Percentiles rank a stretch among this genome's conserved stretches.
phyloP scores from a whole-genome alignment of 2,329 filamentous ascomycete genomes.

The Fonsecaea multimorphosa region DNA sequence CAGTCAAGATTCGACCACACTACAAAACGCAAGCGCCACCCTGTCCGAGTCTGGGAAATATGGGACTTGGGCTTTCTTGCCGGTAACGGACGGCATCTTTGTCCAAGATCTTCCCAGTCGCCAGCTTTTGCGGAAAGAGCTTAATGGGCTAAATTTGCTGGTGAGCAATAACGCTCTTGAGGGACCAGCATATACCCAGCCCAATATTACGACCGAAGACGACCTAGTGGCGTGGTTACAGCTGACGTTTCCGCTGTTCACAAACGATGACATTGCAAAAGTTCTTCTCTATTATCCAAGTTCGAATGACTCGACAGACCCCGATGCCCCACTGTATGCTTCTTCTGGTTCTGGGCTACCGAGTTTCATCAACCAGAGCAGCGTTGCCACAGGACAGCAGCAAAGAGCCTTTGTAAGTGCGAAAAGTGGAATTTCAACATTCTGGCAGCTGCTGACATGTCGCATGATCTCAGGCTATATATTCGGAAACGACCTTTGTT shows the following conservation, averaged over 20 bases:
- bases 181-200: slow-evolving; percentile 54
- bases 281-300: slow-evolving; percentile 49
- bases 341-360: slow-evolving; percentile 48
- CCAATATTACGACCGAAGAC: slow-evolving; percentile 51
- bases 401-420: slow-evolving; percentile 51
- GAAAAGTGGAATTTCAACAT: not conserved
- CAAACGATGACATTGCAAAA: slow-evolving; percentile 48
- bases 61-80: slow-evolving; percentile 54
- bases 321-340: slow-evolving; percentile 44
- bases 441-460: slow-evolving; percentile 7
- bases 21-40: slow-evolving; percentile 48
- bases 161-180: slow-evolving; percentile 60
- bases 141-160: slow-evolving; percentile 50
- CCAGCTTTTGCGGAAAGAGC: slow-evolving; percentile 45
- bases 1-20: slow-evolving; percentile 44
- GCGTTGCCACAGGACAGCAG: slow-evolving; percentile 60
- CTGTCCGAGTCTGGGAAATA: slow-evolving; percentile 46
- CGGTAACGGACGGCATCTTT: slow-evolving; percentile 52
- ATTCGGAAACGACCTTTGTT: slow-evolving; percentile 62
- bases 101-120: slow-evolving; percentile 48
- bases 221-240: slow-evolving; percentile 51
- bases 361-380: slow-evolving; percentile 59
- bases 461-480: slow-evolving; percentile 54
- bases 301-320: slow-evolving; percentile 40
- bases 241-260: slow-evolving; percentile 51